Base-by-base conservation (phyloP, 805 yeast genomes). In the Yamadazyma paraphyllophila region DNA sequence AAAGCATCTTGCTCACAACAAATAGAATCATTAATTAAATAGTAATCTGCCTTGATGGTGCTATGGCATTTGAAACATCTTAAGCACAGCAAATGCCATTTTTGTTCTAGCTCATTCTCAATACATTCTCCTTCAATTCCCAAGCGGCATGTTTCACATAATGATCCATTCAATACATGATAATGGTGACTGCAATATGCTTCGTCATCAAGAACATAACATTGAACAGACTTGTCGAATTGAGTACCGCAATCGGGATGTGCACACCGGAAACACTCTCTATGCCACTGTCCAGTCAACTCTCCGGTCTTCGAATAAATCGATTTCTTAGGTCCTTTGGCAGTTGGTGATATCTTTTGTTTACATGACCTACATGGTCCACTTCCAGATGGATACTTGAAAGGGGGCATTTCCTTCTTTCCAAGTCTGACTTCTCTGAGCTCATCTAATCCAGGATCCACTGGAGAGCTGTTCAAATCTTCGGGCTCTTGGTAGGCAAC, bases 51-150 rank as follows among this genome's bases (percentile, higher is more conserved):
- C 3, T 60, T 60, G 43, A 86, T 85, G 7, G 56, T 52, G 2
- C 57, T 53, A 7, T 67, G 58, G 67, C 98, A 91, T 34, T 72
- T 68, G 39, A 67, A 60, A 66, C 98, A 92, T 41, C 65, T 71
- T 55, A 91, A 73, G 62, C 98, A 92, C 16, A 72, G 63, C 6
- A 76, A 66, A 60, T 92, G 98, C 73, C 88, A 91, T 46, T 89
- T 77, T 53, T 84, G 85, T 36, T 70, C 65, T 29, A 78, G 63
- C 56, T 84, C 90, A 55, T 82, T 85, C 57, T 88, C 96, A 35
- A 92, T 74, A 63, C 98, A 92, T 60, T 81, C 81, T 4, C 98
- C 98, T 61, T 92, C 97, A 39, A 94, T 88, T 26, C 95, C 96
- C 4, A 56, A 54, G 10, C 76, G 71, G 63, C 99, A 92, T 12